Percentiles rank a stretch among this genome's conserved stretches.
These are phyloP conservation scores for Metschnikowia anglica DNA, from an alignment of 805 yeast genomes.

Conservation along the genomic window DNA sequence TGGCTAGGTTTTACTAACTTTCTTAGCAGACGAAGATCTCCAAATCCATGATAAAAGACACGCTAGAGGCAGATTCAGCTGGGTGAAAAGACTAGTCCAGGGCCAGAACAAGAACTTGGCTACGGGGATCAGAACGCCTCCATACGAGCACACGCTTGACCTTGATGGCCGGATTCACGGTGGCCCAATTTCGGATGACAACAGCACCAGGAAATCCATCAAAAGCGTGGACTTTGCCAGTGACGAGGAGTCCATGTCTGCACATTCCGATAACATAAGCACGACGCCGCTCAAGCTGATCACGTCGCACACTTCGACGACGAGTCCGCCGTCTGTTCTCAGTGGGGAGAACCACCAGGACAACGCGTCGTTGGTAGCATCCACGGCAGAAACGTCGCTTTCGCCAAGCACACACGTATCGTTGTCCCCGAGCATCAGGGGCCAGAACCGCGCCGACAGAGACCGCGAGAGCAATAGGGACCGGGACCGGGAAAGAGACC, in stretches of 20 bases:
- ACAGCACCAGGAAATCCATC: slow-evolving; percentile 3
- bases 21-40: slow-evolving; percentile 12
- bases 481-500: slow-evolving; percentile 17
- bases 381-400: slow-evolving; percentile 52
- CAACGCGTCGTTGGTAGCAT: slow-evolving; percentile 35
- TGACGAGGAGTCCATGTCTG: slow-evolving; percentile 17
- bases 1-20: too few species aligned
- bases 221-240: slow-evolving; percentile 18
- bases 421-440: slow-evolving; percentile 16
- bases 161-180: slow-evolving; percentile 1
- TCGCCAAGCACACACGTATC: slow-evolving; percentile 40
- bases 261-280: slow-evolving; percentile 35
- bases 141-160: slow-evolving; percentile 8
- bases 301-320: slow-evolving; percentile 38
- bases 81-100: slow-evolving; percentile 44
- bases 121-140: slow-evolving; percentile 13
- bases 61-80: slow-evolving; percentile 34
- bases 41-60: slow-evolving; percentile 28
- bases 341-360: slow-evolving; percentile 34
- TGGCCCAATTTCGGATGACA: slow-evolving; percentile 3
- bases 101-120: slow-evolving; percentile 27
- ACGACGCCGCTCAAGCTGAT: slow-evolving; percentile 50
- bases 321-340: slow-evolving; percentile 40
- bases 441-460: slow-evolving; percentile 17
- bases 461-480: slow-evolving; percentile 13